These are phyloP conservation scores for Brasenia schreberi DNA, from an alignment of 164 flowering plant genomes.

Conservation along the genomic window DNA sequence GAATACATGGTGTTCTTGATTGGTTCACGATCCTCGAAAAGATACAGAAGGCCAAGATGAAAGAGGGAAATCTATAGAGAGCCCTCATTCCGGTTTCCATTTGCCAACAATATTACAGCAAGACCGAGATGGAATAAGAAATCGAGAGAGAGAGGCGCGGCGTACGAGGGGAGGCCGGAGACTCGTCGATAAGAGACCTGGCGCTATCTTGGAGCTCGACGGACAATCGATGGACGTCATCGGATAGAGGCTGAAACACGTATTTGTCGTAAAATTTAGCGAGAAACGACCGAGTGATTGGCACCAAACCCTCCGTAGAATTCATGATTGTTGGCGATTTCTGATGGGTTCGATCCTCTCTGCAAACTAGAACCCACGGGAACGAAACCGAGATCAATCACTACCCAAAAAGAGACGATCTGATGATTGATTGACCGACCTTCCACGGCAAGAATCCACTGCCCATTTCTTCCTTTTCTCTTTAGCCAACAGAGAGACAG, in stretches of 20 bases:
- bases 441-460: too few relatives aligned
- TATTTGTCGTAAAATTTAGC: slow-evolving; percentile 75
- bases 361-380: too few relatives aligned
- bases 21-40: too few relatives aligned
- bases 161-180: slow-evolving; percentile 37
- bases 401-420: too few relatives aligned
- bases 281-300: slow-evolving; percentile 66
- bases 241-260: slow-evolving; percentile 50
- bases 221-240: slow-evolving; percentile 50
- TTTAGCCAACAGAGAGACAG: too few relatives aligned
- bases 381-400: too few relatives aligned
- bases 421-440: too few relatives aligned
- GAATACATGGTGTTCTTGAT: too few relatives aligned
- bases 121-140: background rate
- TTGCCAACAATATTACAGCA: background rate
- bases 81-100: too few relatives aligned
- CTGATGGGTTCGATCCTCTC: too few relatives aligned
- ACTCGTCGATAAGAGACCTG: slow-evolving; percentile 23
- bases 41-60: background rate
- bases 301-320: slow-evolving; percentile 81
- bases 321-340: slow-evolving; percentile 30
- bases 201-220: slow-evolving; percentile 40
- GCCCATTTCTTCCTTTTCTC: too few relatives aligned
- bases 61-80: background rate
- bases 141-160: background rate